Evolutionary conservation across 2,329 filamentous ascomycete genomes (phyloP).

Genomic region (Alternaria burnsii): DNA sequence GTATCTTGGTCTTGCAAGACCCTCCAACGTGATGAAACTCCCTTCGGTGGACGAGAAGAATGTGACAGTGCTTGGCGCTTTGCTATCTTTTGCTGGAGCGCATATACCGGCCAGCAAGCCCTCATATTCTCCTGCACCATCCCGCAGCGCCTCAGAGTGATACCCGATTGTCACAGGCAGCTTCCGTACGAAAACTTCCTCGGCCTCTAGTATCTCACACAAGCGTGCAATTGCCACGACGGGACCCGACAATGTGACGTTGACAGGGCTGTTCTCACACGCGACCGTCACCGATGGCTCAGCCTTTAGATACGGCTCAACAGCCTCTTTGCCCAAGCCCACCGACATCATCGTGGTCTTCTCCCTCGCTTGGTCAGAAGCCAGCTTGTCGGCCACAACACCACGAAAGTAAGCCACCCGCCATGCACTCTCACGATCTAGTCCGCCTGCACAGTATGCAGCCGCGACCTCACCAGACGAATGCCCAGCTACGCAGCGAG

Average conservation of each 20-base stretch:
- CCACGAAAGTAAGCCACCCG: constrained; percentile 19
- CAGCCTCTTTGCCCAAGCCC: constrained; percentile 4
- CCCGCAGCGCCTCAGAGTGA: constrained; percentile 43
- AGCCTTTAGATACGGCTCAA: constrained; percentile 7
- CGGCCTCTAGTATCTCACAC: constrained; percentile 37
- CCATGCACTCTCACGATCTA: constrained; percentile 10
- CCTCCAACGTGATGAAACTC: constrained; percentile 2
- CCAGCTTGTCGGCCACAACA: constrained; percentile 8
- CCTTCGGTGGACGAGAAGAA: constrained; percentile 12
- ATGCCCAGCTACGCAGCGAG: constrained; percentile 25
- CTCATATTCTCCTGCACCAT: constrained; percentile 6
- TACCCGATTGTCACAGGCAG: constrained; percentile 57
- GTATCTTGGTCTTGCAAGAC: constrained; percentile 5
- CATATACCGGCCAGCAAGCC: background rate
- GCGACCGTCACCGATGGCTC: constrained; percentile 11
- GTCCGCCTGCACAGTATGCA: constrained; percentile 18
- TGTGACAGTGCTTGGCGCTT: background rate
- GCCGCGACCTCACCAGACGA: constrained; percentile 36
- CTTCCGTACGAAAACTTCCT: constrained; percentile 49
- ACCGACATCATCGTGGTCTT: constrained; percentile 10
- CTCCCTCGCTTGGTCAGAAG: background rate
- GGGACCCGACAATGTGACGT: constrained; percentile 55
- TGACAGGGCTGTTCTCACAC: constrained; percentile 49
- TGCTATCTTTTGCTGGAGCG: background rate
- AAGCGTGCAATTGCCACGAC: constrained; percentile 39